Evolutionary conservation across 2,329 filamentous ascomycete genomes (phyloP).

Genomic region (Curvularia eragrostidis): DNA sequence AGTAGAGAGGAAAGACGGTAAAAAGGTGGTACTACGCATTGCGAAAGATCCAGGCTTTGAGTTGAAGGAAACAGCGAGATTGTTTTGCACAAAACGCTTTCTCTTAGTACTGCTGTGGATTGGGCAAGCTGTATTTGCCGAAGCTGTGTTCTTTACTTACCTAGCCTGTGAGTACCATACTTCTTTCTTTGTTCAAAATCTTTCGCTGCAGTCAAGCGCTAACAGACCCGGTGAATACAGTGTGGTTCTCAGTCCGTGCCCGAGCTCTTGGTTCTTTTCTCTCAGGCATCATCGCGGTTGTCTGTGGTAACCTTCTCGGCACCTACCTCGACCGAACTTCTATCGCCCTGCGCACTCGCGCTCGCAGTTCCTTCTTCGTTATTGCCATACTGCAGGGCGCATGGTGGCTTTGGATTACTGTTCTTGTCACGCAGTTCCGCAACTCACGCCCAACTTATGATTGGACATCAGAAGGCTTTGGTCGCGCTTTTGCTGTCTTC

Average conservation of each 20-base stretch:
- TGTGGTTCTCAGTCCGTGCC: slow-evolving; percentile 74
- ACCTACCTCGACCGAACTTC: slow-evolving; percentile 67
- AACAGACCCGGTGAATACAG: slow-evolving; percentile 6
- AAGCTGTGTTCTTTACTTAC: slow-evolving; percentile 77
- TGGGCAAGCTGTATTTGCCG: slow-evolving; percentile 72
- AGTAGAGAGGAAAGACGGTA: slow-evolving; percentile 71
- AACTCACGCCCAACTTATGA: slow-evolving; percentile 67
- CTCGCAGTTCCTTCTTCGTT: slow-evolving; percentile 61
- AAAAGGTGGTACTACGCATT: slow-evolving; percentile 66
- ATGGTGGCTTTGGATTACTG: slow-evolving; percentile 75
- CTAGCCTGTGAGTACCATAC: slow-evolving; percentile 52
- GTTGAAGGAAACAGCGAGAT: slow-evolving; percentile 63
- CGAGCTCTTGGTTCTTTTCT: slow-evolving; percentile 74
- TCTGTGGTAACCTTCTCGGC: slow-evolving; percentile 70
- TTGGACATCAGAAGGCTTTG: slow-evolving; percentile 70
- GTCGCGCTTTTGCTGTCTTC: slow-evolving; percentile 70
- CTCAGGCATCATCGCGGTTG: slow-evolving; percentile 70
- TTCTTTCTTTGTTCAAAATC: not conserved
- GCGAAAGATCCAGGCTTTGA: slow-evolving; percentile 64
- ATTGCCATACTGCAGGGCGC: slow-evolving; percentile 67
- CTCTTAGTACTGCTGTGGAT: slow-evolving; percentile 72
- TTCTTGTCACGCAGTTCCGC: slow-evolving; percentile 68
- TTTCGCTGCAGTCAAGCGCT: not conserved
- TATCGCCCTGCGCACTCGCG: slow-evolving; percentile 61
- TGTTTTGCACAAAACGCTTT: slow-evolving; percentile 68